Evolutionary conservation across 140 eudicot genomes (phyloP).

Genomic region (Stevia rebaudiana): DNA sequence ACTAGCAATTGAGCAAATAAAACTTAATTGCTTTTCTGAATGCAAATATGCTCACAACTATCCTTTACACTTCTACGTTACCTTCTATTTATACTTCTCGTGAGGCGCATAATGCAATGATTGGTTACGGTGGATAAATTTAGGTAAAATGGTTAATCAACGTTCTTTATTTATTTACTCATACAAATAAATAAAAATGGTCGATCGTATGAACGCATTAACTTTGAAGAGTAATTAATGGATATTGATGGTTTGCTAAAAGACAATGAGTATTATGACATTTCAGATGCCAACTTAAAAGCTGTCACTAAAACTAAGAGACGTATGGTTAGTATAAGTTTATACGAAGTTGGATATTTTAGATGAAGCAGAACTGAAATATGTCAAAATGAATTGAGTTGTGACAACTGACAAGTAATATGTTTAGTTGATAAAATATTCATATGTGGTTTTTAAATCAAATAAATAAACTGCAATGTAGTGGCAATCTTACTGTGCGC

Average conservation of each 20-base stretch:
- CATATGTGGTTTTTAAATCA: no score
- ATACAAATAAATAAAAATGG: not conserved
- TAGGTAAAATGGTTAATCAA: not conserved
- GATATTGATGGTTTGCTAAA: not conserved
- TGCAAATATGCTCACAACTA: not conserved
- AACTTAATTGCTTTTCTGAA: conserved; percentile 15
- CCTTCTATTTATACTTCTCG: not conserved
- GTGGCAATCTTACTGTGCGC: no score
- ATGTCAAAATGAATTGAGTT: no score
- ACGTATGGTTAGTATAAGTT: no score
- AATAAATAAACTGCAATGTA: no score
- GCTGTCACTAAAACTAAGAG: no score
- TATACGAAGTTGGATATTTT: no score
- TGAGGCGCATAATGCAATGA: not conserved
- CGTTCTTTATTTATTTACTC: not conserved
- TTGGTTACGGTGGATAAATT: not conserved
- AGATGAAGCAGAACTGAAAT: no score
- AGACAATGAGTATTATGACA: not conserved
- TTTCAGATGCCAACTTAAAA: not conserved
- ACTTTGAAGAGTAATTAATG: not conserved
- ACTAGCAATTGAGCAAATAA: conserved; percentile 9
- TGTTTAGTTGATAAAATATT: no score
- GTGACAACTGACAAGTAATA: no score
- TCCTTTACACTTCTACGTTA: not conserved
- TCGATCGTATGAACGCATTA: not conserved